A percentile compares a stretch with the other conserved stretches of the same genome.
phyloP scores from a whole-genome alignment of 345 rosid genomes.

The Pistacia atlantica region DNA sequence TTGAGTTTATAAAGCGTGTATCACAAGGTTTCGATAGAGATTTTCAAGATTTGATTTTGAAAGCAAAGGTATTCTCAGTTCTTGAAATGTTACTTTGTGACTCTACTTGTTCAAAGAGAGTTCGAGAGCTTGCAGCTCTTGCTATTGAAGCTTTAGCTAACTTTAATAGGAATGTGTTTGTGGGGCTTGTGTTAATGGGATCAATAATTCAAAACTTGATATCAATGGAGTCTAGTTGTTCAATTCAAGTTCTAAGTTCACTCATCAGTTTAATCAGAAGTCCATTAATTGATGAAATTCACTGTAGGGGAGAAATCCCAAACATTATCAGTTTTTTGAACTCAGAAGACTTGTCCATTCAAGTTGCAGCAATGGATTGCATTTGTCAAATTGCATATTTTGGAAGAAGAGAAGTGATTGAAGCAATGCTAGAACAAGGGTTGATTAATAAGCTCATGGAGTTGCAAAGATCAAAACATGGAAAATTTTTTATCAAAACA shows the following conservation, averaged over 20 bases:
- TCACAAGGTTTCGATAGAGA: conserved; percentile 48
- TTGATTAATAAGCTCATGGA: conserved; percentile 44
- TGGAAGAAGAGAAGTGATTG: conserved; percentile 57
- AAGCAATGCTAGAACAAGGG: conserved; percentile 41
- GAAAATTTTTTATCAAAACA: conserved; percentile 8
- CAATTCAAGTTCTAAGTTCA: conserved; percentile 40
- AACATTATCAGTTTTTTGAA: conserved; percentile 36
- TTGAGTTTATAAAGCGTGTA: conserved; percentile 41
- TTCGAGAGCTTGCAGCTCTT: conserved; percentile 35
- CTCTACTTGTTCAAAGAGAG: conserved; percentile 21
- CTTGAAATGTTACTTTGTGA: conserved; percentile 45
- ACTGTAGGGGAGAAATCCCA: conserved; percentile 39
- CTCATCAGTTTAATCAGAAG: conserved; percentile 41
- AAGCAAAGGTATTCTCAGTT: conserved; percentile 41
- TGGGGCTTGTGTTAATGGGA: conserved; percentile 65
- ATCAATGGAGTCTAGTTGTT: conserved; percentile 39
- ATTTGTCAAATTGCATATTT: conserved; percentile 46
- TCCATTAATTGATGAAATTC: conserved; percentile 59
- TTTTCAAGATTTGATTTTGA: conserved; percentile 52
- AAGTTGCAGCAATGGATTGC: conserved; percentile 38
- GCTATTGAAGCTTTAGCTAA: conserved; percentile 41
- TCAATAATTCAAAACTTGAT: conserved; percentile 39
- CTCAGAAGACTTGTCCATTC: conserved; percentile 25
- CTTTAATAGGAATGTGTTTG: conserved; percentile 62
- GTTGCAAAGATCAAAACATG: conserved; percentile 40